phyloP scores from a whole-genome alignment of 2,329 filamentous ascomycete genomes.

The Calonectria multiphialidica region DNA sequence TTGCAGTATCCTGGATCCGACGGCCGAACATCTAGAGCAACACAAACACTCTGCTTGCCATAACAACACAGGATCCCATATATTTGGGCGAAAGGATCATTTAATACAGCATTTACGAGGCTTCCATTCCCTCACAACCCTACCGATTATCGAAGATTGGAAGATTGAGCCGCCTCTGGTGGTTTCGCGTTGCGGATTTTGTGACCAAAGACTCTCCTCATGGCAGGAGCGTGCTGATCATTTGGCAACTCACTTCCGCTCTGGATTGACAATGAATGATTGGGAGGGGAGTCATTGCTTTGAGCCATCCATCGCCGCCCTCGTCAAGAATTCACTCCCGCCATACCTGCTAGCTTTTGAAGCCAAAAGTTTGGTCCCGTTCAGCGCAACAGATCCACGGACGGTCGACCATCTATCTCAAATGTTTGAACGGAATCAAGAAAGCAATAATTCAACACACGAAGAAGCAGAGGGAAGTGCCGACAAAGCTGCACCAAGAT shows the following conservation, averaged over 20 bases:
- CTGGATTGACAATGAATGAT: conserved; percentile 38
- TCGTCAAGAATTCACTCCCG: conserved; percentile 37
- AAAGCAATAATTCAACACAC: not conserved
- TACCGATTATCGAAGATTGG: conserved; percentile 53
- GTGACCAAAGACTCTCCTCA: conserved; percentile 27
- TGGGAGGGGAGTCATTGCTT: conserved; percentile 42
- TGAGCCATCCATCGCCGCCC: conserved; percentile 28
- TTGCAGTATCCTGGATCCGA: conserved; percentile 49
- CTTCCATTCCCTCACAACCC: conserved; percentile 44
- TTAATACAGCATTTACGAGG: conserved; percentile 53
- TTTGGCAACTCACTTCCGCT: conserved; percentile 38
- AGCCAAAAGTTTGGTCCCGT: conserved; percentile 32
- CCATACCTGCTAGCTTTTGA: conserved; percentile 38
- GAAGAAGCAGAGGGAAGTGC: too few species aligned
- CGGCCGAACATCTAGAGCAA: conserved; percentile 45
- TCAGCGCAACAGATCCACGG: conserved; percentile 33
- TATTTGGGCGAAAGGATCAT: conserved; percentile 57
- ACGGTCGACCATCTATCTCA: conserved; percentile 18
- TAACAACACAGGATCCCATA: conserved; percentile 50
- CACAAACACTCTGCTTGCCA: conserved; percentile 60
- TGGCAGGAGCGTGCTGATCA: conserved; percentile 40
- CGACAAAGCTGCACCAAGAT: not conserved
- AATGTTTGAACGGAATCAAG: conserved; percentile 3
- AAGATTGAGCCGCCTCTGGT: conserved; percentile 30
- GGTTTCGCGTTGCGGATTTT: conserved; percentile 42